Evolutionary conservation across 2,329 filamentous ascomycete genomes (phyloP), one percentile per base, ranked within the genome.

Genomic region (Fusarium sp.): DNA sequence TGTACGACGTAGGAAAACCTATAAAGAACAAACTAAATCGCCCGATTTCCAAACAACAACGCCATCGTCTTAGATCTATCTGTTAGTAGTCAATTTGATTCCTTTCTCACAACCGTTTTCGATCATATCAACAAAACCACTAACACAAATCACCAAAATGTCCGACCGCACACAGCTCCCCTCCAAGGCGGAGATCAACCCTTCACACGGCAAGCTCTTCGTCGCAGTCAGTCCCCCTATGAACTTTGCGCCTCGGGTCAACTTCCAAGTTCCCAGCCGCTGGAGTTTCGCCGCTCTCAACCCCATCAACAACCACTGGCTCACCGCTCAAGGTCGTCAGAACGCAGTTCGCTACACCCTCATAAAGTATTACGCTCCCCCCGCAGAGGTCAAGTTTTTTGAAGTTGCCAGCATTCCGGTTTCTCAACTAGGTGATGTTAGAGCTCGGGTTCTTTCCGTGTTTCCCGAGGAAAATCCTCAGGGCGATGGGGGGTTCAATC

Each of bases 381-480:
- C 49, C 1, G 7, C 25, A 0, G 2, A 12, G 31, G 17, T 25
- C 10, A 39, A 41, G 25, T 13, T 39, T 7, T 41, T 39, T 1
- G 14, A 41, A 14, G 18, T n/a, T 27, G 14, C n/a, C 3, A 45
- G 5, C 0, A 18, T 63, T 8, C 36, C 38, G 5, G 7, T 14
- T 17, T 17, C 10, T 18, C 7, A 20, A 7, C 7, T 65, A 12
- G 4, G 5, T 5, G 7, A 22, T 15, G 17, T 61, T 8, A 6
- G 46, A 3, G 27, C 29, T 11, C 7, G n/a, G 2, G 25, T 31
- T 36, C n/a, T 25, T 3, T 29, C 41, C 1, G 20, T 33, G 2
- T 7, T 11, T 9, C 22, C 20, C 0, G 35, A n/a, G 1, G 20
- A 45, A 7, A 20, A 46, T 8, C 22, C 29, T 4, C 6, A 17